Base-by-base conservation (phyloP, 176 grass and related monocot genomes). In the Miscanthus lutarioriparius region DNA sequence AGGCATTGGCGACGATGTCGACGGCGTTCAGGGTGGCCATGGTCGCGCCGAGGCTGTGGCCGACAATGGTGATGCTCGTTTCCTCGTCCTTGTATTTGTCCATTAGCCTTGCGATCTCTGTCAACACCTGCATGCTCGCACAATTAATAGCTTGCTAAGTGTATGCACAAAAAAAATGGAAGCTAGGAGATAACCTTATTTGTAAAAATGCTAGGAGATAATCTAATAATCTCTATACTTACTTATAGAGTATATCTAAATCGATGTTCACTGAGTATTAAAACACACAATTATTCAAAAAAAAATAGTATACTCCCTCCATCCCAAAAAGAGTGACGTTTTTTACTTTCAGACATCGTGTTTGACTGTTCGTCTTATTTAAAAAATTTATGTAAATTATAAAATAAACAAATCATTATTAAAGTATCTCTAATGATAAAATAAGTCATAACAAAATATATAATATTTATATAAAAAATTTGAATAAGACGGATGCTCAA, bases 41-140 rank as follows among this genome's bases (percentile, higher is more conserved):
- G 25, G 96, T 87, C 30, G 91, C 91, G 53, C 96, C 96, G 7
- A 99, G 93, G 72, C 93, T 99, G 93, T 99, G 93, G 5, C 91
- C 93, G 9, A 94, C 74, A 16, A 96, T 37, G 5, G 91, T 94
- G 84, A 99, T 96, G 88, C 96, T 99, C 0, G 78, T 96, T n/a
- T 94, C 86, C 84, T 96, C 96, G 66, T 85, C 88, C 61, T 90
- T 89, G 86, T 92, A 94, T 30, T 92, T 82, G 5, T 91, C 91
- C 82, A 91, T 85, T 13, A 96, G 67, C 69, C 89, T 83, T 13
- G 56, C 11, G 20, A 94, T 88, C 87, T 96, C 93, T 68, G 87
- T 82, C 89, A 96, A 33, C 3, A 92, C 96, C 96, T 95, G 88
- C 28, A 10, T 58, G 54, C 22, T 58, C 54, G 22, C 54, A 6